Base-by-base conservation (phyloP, 2,329 filamentous ascomycete genomes). In the Cladophialophora carrionii region DNA sequence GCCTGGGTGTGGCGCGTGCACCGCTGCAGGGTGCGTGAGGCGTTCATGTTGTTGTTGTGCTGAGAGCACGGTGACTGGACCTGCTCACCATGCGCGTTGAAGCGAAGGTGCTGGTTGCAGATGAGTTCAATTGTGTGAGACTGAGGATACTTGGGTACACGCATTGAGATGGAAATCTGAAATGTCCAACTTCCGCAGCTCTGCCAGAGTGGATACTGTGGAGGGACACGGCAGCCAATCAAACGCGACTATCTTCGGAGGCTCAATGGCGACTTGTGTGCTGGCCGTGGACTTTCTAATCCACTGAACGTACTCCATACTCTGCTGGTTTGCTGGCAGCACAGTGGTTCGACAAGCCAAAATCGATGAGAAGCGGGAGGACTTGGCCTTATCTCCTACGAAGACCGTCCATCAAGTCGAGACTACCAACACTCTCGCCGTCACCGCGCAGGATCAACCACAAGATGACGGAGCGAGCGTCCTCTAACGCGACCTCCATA, bases 401-500 rank as follows among this genome's bases (percentile, higher is more conserved):
- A 51, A 22, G 12, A 2, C 20, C 48, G 24, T 14, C 2, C 12
- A 52, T 24, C 48, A 49, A 31, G 43, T 24, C 57, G 22, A 60
- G n/a, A 12, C 20, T 31, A n/a, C 20, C 32, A 7, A 26, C 31
- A 34, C 24, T 12, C 14, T 48, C n/a, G 24, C 29, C 24, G 9
- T 26, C n/a, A 5, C 20, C 4, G 6, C 34, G n/a, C 29, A n/a
- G 14, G 41, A 26, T 37, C 29, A 14, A 34, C 46, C 55, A 26
- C 29, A 64, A 41, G 12, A 67, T 67, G 37, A 7, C 37, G 2
- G 37, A n/a, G 4, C 37, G 17, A 14, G 37, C 37, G 65, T 58
- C 64, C 14, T 66, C 62, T 6, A 51, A 57, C 37, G 53, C 66
- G 7, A 54, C 83, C n/a, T 83, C 83, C 75, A 78, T 85, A 57